A percentile compares a stretch with the other conserved stretches of the same genome.
phyloP scores from a whole-genome alignment of 2,329 filamentous ascomycete species.

The Ophiostoma montium region DNA sequence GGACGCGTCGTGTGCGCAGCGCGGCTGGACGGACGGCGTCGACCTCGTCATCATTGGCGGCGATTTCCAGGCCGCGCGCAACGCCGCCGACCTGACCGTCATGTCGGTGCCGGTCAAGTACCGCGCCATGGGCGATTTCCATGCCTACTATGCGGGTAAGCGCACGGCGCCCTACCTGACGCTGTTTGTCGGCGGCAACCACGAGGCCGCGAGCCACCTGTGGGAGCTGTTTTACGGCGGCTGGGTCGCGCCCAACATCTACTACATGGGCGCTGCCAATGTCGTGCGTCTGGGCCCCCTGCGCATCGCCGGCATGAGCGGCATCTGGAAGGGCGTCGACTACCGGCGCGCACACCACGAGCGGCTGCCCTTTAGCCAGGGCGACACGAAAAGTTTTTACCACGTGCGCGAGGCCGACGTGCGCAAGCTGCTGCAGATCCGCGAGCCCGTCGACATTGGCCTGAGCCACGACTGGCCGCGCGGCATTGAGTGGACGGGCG shows the following conservation, averaged over 20 bases:
- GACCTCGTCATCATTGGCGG: conserved; percentile 91
- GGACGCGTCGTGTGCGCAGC: conserved; percentile 49
- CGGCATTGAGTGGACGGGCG: conserved; percentile 64
- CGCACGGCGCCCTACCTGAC: conserved; percentile 75
- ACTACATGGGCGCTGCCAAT: conserved; percentile 89
- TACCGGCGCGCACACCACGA: conserved; percentile 76
- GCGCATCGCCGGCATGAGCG: conserved; percentile 77
- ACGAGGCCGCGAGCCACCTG: conserved; percentile 81
- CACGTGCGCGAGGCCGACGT: conserved; percentile 82
- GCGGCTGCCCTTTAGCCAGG: conserved; percentile 65
- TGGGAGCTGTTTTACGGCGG: conserved; percentile 93
- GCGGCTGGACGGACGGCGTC: conserved; percentile 64
- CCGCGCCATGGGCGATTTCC: conserved; percentile 78
- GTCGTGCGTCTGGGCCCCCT: conserved; percentile 71
- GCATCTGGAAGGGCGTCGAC: conserved; percentile 88
- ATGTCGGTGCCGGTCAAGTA: conserved; percentile 88
- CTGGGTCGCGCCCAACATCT: conserved; percentile 94
- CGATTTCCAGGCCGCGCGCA: conserved; percentile 88
- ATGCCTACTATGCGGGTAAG: conserved; percentile 77
- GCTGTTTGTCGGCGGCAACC: conserved; percentile 86
- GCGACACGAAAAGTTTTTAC: conserved; percentile 71
- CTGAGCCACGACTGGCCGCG: conserved; percentile 94
- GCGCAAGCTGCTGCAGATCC: conserved; percentile 73
- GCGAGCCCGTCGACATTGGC: conserved; percentile 81
- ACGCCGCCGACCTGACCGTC: conserved; percentile 71